These are phyloP conservation scores for Triglochin maritima DNA, from an alignment of 106 monocot genomes.

Conservation along the genomic window DNA sequence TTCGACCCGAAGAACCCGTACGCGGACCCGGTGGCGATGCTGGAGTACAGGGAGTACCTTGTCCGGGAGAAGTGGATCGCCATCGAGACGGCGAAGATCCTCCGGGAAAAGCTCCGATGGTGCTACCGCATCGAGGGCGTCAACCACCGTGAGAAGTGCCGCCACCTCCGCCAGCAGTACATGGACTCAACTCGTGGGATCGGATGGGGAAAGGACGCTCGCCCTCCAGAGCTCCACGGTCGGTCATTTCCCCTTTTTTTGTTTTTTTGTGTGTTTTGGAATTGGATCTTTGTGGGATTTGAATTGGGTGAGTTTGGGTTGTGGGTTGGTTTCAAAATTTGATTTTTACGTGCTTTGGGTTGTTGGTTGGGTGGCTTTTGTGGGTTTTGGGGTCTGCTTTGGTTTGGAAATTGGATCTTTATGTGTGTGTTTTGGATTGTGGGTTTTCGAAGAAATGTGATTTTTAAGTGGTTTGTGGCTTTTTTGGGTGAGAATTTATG, in stretches of 20 bases:
- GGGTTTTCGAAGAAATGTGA: no score
- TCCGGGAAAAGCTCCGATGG: conserved; percentile 75
- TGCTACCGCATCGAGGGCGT: conserved; percentile 93
- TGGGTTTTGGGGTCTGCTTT: no score
- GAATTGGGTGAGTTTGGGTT: no score
- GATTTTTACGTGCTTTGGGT: no score
- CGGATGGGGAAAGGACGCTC: conserved; percentile 88
- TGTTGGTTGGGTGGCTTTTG: no score
- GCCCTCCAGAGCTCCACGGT: conserved; percentile 80
- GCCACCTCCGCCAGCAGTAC: conserved; percentile 80
- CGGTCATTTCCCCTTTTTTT: not conserved
- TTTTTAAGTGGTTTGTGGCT: no score
- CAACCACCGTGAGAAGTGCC: conserved; percentile 85
- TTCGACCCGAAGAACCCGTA: conserved; percentile 79
- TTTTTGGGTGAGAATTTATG: no score
- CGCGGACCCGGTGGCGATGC: conserved; percentile 88
- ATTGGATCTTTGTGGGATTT: no score
- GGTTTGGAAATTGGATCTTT: no score
- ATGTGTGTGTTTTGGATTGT: no score
- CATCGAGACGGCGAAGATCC: conserved; percentile 95
- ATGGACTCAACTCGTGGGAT: conserved; percentile 78
- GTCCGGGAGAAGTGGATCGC: conserved; percentile 98
- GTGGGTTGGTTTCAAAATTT: no score
- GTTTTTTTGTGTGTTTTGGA: not conserved
- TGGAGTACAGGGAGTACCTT: conserved; percentile 77